Conservation (phyloP, 495 filamentous ascomycete genomes). For the Talaromyces stipitatus region DNA sequence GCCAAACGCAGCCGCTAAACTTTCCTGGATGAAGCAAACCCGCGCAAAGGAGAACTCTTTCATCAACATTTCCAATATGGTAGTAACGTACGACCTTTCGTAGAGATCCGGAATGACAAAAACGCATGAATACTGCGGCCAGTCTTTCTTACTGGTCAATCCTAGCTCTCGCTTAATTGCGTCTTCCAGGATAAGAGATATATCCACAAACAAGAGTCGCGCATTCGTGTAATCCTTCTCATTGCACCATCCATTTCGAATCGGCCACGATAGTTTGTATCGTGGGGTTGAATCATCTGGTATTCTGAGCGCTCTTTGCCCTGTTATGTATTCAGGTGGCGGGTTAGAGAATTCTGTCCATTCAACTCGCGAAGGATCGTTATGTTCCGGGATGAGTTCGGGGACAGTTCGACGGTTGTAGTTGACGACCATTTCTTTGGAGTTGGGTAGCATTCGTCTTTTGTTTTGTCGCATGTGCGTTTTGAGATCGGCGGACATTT, state of each 20-base stretch:
- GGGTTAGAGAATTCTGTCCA: conserved; percentile 82
- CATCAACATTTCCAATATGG: conserved; percentile 73
- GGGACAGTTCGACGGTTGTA: conserved; percentile 77
- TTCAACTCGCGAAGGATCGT: conserved; percentile 84
- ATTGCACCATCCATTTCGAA: conserved; percentile 79
- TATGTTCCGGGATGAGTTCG: conserved; percentile 85
- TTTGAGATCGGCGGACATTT: conserved; percentile 81
- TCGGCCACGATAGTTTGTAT: conserved; percentile 88
- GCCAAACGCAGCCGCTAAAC: conserved; percentile 89
- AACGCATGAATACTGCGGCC: conserved; percentile 84
- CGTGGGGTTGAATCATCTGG: conserved; percentile 83
- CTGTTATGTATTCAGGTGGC: conserved; percentile 67
- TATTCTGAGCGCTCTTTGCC: conserved; percentile 73
- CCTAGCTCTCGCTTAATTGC: conserved; percentile 77
- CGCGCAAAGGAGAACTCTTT: conserved; percentile 80
- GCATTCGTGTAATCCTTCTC: conserved; percentile 78
- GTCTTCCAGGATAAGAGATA: conserved; percentile 78
- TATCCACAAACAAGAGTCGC: conserved; percentile 71
- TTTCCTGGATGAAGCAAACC: conserved; percentile 92
- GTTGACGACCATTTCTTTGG: conserved; percentile 87
- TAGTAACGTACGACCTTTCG: conserved; percentile 85
- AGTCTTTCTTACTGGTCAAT: conserved; percentile 68
- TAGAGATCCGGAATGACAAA: conserved; percentile 95
- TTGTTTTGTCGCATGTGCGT: conserved; percentile 86
- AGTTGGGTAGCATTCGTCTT: conserved; percentile 86